Evolutionary conservation across 2,329 filamentous ascomycete genomes (phyloP), one percentile per base, ranked within the genome.

Genomic region (Graphiopsis chlorocephala): DNA sequence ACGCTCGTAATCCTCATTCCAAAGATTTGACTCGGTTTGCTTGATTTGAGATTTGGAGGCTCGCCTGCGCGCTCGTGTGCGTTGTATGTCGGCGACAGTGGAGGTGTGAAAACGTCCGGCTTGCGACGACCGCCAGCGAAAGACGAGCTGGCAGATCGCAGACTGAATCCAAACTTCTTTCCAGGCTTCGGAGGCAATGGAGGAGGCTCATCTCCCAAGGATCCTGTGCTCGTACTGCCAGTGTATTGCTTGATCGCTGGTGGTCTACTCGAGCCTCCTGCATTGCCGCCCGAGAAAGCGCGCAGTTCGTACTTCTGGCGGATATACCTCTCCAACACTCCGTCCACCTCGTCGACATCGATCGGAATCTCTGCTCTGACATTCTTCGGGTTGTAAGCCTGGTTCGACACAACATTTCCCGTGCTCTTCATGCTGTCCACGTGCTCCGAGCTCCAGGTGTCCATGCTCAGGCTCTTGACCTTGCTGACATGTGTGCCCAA

Each of bases 391-490:
- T 99, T 99, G 80, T 92, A 97, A 65, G 88, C 86, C 76, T 90
- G 89, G 82, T 99, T 99, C 64, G 92, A 96, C 47, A 87, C 84
- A 57, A 84, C 79, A 75, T 99, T 99, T 73, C 95, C 95, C 72
- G 92, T 89, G 74, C 90, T 90, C 80, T 91, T 95, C 95, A 99
- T 99, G 74, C 90, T 94, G 92, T 99, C 95, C 68, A 99, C 93
- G 80, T 99, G 95, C 67, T 98, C 95, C 74, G 90, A 89, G 57
- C 91, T 88, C 95, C 95, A 99, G 71, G 90, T 95, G 79, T 99
- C 95, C 93, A 99, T 98, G 78, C 91, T 98, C 80, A 99, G 80
- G 42, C 93, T 98, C 80, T 99, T 99, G 82, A 99, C 93, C 78
- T 99, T 99, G 70, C 93, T 97, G 68, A 99, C 92, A 78, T 99